Evolutionary conservation across 441 rosid genomes (phyloP).

Genomic region (Corymbia calophylla): DNA sequence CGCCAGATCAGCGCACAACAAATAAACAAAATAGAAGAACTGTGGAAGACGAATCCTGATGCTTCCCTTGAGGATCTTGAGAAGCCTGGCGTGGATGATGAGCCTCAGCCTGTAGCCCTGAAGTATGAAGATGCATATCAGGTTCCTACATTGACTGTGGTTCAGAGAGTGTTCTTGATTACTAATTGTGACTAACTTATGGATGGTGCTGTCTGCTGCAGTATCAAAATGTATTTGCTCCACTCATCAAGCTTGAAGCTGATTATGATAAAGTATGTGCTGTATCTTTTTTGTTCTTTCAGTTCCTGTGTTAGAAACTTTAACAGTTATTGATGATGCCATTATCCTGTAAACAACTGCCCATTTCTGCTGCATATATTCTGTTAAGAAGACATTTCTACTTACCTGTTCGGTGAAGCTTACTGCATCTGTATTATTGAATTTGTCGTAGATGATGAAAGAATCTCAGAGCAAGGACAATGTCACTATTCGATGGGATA

Average conservation of each 20-base stretch:
- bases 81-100: conserved; percentile 99
- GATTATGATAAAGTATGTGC: conserved; percentile 91
- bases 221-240: conserved; percentile 99
- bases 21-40: conserved; percentile 97
- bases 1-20: conserved; percentile 99
- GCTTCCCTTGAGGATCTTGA: conserved; percentile 99
- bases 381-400: background rate
- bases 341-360: background rate
- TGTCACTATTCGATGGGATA: conserved; percentile 94
- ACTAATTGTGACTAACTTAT: background rate
- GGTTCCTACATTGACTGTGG: conserved; percentile 30
- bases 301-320: background rate
- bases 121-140: conserved; percentile 99
- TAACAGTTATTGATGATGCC: background rate
- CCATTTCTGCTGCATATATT: background rate
- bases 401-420: background rate
- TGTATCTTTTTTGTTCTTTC: background rate
- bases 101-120: conserved; percentile 88
- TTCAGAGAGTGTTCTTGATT: conserved; percentile 1
- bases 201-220: conserved; percentile 25
- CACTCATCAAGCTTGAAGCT: conserved; percentile 98
- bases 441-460: conserved; percentile 84
- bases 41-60: conserved; percentile 98
- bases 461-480: conserved; percentile 99
- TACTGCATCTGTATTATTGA: conserved; percentile 4